Percentiles rank a stretch among this genome's conserved stretches.
phyloP scores from a whole-genome alignment of 257 asterid genomes.

The Solanum dulcamara region DNA sequence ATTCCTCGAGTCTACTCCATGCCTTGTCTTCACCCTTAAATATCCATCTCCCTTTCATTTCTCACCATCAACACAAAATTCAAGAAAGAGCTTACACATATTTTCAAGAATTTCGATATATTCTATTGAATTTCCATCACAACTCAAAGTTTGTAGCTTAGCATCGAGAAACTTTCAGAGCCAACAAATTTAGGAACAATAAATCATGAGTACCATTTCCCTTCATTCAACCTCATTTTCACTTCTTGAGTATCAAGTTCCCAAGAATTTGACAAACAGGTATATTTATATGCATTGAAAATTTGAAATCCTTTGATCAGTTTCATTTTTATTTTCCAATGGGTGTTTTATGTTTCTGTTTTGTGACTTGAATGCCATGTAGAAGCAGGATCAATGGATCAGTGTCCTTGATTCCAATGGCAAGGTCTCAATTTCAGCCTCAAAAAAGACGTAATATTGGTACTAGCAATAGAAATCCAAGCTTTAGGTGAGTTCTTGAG shows the following conservation, averaged over 20 bases:
- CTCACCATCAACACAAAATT: not conserved
- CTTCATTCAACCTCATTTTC: constrained; percentile 16
- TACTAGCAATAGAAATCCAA: constrained; percentile 17
- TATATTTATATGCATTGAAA: not conserved
- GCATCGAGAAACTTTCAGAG: not conserved
- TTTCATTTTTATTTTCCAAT: not conserved
- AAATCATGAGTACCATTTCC: constrained; percentile 23
- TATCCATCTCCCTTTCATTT: not conserved
- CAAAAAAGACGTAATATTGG: constrained; percentile 11
- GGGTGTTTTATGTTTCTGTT: not conserved
- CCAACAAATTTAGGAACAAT: not conserved
- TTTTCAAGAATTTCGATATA: not conserved
- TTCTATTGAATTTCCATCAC: not conserved
- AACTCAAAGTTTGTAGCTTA: too few relatives aligned
- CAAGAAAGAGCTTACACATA: not conserved
- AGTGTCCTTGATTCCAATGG: not conserved
- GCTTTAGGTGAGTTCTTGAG: constrained; percentile 22
- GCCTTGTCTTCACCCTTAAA: not conserved
- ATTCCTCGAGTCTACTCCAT: not conserved
- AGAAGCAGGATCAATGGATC: constrained; percentile 10
- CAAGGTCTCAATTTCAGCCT: constrained; percentile 29
- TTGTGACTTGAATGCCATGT: not conserved
- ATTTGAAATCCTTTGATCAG: not conserved
- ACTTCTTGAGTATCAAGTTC: not conserved
- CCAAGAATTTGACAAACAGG: not conserved